A percentile compares a stretch with the other conserved stretches of the same genome.
These are phyloP conservation scores for Fragilaria radians DNA, from an alignment of 108 stramenopile species.

Conservation along the genomic window DNA sequence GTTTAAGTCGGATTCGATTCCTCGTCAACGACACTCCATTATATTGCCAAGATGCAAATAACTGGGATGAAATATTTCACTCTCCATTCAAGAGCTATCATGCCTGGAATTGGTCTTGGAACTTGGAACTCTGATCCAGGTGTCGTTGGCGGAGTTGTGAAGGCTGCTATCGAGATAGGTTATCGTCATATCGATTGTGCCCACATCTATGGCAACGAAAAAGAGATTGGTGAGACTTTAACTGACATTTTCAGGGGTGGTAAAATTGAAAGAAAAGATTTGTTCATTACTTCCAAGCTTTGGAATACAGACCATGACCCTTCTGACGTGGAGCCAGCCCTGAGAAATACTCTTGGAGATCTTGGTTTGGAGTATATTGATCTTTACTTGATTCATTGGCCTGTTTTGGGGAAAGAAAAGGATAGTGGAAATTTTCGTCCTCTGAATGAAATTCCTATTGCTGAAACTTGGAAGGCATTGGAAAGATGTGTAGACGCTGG, in stretches of 20 bases:
- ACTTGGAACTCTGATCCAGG: constrained; percentile 20
- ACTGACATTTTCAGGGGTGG: constrained; percentile 10
- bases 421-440: constrained; percentile 1
- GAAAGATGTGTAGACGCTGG: constrained; percentile 26
- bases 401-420: constrained; percentile 21
- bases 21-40: too few species aligned
- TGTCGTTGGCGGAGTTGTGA: constrained; percentile 25
- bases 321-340: constrained; percentile 24
- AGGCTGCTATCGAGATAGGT: constrained; percentile 27
- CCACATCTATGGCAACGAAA: constrained; percentile 49
- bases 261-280: constrained; percentile 28
- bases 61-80: background rate
- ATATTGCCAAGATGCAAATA: too few species aligned
- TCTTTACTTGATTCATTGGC: constrained; percentile 71
- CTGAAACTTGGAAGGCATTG: constrained; percentile 52
- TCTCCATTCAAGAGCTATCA: constrained; percentile 8
- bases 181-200: constrained; percentile 51
- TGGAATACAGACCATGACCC: constrained; percentile 18
- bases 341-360: constrained; percentile 12
- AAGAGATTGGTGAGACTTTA: constrained; percentile 33
- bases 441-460: constrained; percentile 15
- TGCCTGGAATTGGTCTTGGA: constrained; percentile 30
- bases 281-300: constrained; percentile 32
- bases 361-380: constrained; percentile 55
- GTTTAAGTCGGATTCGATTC: too few species aligned